phyloP scores from a whole-genome alignment of 306 rosid species.

The Betula pendula region DNA sequence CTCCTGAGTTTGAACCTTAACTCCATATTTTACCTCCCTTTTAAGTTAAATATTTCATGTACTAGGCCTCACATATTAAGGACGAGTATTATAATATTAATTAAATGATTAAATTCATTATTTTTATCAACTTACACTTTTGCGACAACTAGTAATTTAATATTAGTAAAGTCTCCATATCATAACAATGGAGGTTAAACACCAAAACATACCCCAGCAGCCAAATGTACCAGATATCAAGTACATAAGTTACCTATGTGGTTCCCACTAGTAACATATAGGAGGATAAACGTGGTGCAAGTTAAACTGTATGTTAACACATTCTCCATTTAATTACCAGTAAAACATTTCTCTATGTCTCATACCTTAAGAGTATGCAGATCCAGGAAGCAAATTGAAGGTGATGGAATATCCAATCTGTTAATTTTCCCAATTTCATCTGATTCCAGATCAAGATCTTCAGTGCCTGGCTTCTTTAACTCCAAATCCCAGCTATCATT shows the following conservation, averaged over 20 bases:
- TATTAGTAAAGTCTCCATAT: background rate
- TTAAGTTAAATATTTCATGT: no score
- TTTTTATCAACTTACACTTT: no score
- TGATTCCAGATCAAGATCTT: conserved; percentile 38
- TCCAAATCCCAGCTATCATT: conserved; percentile 54
- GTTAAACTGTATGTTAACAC: background rate
- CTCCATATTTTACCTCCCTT: no score
- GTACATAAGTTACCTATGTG: background rate
- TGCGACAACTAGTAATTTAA: no score
- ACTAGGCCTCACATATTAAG: no score
- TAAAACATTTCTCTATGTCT: background rate
- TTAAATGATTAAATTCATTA: no score
- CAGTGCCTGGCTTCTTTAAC: conserved; percentile 37
- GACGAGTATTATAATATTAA: no score
- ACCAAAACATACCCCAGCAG: background rate
- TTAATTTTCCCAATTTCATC: conserved; percentile 45
- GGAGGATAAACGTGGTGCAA: background rate
- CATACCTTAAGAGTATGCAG: conserved; percentile 83
- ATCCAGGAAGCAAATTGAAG: conserved; percentile 90
- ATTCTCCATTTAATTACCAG: background rate
- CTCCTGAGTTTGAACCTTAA: no score
- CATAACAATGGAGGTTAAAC: background rate
- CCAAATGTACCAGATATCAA: background rate
- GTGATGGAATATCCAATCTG: conserved; percentile 61
- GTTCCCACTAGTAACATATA: background rate